Evolutionary conservation across 495 filamentous ascomycete genomes (phyloP), one percentile per base, ranked within the genome.

Genomic region (Cryomyces antarcticus): DNA sequence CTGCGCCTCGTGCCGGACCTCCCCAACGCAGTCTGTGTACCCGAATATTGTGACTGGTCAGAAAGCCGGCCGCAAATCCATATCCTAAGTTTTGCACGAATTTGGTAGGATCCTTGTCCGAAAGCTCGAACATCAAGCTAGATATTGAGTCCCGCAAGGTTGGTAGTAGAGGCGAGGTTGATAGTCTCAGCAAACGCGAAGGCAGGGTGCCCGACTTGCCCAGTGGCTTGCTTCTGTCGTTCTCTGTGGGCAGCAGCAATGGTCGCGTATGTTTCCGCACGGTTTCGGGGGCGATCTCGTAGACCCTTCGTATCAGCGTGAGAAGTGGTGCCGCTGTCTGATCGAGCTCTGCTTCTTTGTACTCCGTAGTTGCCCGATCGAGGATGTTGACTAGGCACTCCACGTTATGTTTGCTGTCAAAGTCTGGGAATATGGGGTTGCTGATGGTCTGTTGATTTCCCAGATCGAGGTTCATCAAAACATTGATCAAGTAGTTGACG

Each of bases 21-120:
- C 43, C 78, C 72, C n/a, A 72, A 55, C 0, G 75, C 67, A 33
- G 61, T 74, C 39, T 78, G 66, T 0, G 82, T 12, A 94, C 64
- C 4, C 78, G 66, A 12, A 95, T 71, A 17, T 84, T 78, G 39
- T 82, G 80, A 36, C 78, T 77, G 58, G 85, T 77, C 30, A 97
- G 62, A 52, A 87, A 88, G 2, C 89, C 89, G 1, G 86, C 80
- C 3, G 89, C 89, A 52, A 80, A 94, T 0, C 89, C 89, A 51
- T 93, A 95, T 1, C 89, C 59, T 17, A 62, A 53, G 46, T 62
- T 62, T 7, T 54, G 45, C 10, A 62, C 59, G 41, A 61, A 61
- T 45, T 54, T 57, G 29, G 46, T 48, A 1, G 59, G 52, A 37
- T 59, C 54, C 33, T 59, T 80, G 40, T 75, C 78, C 2, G 82